Base-by-base conservation (phyloP, 129 eudicot species). In the Chrysanthemum makinoi region DNA sequence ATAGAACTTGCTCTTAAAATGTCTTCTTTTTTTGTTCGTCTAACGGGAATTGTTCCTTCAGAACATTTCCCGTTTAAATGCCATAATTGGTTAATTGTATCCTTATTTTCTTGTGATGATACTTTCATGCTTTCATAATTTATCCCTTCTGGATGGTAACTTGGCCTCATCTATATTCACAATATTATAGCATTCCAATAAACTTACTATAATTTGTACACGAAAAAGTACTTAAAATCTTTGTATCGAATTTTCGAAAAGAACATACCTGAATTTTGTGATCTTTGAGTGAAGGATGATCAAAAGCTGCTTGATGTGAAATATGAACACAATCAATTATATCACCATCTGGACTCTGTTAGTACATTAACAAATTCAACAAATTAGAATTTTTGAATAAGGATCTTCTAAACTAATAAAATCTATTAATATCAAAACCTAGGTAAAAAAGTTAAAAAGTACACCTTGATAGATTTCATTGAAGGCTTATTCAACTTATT, bases 271-370 rank as follows among this genome's bases (percentile, higher is more conserved):
- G 89, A 75, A 91, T 77, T 62, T 78, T 82, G 61, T 91, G 95
- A 77, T 86, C 80, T 72, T 86, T 84, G 77, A 91, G 87, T 24
- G 81, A 83, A 69, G 97, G 95, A 52, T 91, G 97, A 80, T 91
- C 95, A 59, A 91, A 91, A 69, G 97, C 97, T 48, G 97, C 81
- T 75, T 91, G 97, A 47, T 84, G 86, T 10, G 88, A 77, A 14
- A 91, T 78, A 76, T 78, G 89, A 20, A 91, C 86, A 70, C 97
- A 91, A 49, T 91, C 97, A 17, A 91, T 91, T 33, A 67, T 75
- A 78, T 91, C 97, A 15, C 97, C 97, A 72, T 91, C 97, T 54
- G 92, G 86, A 47, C 86, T 83, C 86, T 83, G 76, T 46, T 60
- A 63, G 35, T 22, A 43, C 65, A 70, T 52, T 69, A 14, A 69